phyloP scores from a whole-genome alignment of 805 yeast species.

The Lachancea sp. region DNA sequence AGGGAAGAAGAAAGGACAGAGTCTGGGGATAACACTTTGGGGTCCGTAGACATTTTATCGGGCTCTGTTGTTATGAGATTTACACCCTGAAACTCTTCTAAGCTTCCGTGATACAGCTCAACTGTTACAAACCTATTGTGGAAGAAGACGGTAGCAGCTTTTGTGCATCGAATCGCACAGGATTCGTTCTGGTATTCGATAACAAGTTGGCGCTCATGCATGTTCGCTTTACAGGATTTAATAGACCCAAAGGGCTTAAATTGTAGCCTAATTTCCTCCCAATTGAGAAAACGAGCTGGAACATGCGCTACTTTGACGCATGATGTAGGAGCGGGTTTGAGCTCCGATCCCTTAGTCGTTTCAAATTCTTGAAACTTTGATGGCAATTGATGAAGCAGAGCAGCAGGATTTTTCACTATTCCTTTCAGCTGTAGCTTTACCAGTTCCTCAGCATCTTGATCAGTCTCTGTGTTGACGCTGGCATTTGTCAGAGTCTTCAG shows the following conservation, averaged over 20 bases:
- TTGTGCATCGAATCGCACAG: conserved; percentile 12
- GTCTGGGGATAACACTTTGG: not conserved
- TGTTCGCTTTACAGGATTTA: conserved; percentile 4
- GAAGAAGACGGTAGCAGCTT: conserved; percentile 11
- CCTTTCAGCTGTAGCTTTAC: conserved; percentile 3
- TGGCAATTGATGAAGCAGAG: not conserved
- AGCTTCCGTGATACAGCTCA: conserved; percentile 1
- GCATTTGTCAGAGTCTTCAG: not conserved
- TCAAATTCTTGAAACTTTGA: not conserved
- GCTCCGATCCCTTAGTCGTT: not conserved
- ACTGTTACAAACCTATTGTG: conserved; percentile 14
- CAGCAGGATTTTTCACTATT: conserved; percentile 1
- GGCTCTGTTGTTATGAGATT: not conserved
- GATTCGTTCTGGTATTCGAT: conserved; percentile 6
- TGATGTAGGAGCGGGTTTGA: not conserved
- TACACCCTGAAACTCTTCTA: conserved; percentile 5
- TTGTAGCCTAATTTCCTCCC: not conserved
- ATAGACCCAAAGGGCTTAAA: conserved; percentile 13
- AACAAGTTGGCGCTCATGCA: conserved; percentile 7
- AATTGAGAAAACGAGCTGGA: conserved; percentile 2
- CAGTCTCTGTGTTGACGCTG: not conserved
- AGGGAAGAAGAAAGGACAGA: not conserved
- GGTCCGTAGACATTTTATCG: not conserved
- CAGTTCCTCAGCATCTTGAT: not conserved
- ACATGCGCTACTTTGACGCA: conserved; percentile 6